A percentile compares a stretch with the other conserved stretches of the same genome.
phyloP scores from a whole-genome alignment of 345 rosid species.

The Salix caprea region DNA sequence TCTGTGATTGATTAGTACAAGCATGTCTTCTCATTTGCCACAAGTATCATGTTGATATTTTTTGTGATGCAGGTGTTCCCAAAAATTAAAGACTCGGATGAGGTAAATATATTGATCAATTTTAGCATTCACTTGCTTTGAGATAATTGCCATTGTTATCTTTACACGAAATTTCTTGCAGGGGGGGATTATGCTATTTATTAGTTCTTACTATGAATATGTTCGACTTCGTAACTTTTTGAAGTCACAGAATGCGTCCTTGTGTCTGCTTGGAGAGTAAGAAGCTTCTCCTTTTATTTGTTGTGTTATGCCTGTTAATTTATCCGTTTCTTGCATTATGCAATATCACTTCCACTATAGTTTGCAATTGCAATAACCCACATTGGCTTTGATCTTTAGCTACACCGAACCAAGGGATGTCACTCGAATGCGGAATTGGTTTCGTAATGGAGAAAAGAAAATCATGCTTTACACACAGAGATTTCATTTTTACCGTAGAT shows the following conservation, averaged over 20 bases:
- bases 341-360: not conserved
- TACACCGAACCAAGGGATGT: constrained; percentile 65
- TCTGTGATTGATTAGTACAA: not conserved
- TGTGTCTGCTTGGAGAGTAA: constrained; percentile 88
- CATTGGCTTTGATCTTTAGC: constrained; percentile 31
- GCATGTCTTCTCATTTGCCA: not conserved
- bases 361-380: constrained; percentile 7
- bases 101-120: constrained; percentile 41
- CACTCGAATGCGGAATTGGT: constrained; percentile 72
- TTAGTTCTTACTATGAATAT: constrained; percentile 80
- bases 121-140: not conserved
- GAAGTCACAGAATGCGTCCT: constrained; percentile 82
- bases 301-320: not conserved
- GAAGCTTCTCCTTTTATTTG: constrained; percentile 20
- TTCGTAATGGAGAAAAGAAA: constrained; percentile 62
- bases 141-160: not conserved
- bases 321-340: not conserved
- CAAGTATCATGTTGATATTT: constrained; percentile 14
- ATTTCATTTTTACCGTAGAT: constrained; percentile 78
- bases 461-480: constrained; percentile 93
- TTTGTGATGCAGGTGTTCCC: constrained; percentile 74
- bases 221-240: constrained; percentile 77
- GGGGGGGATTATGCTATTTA: constrained; percentile 89
- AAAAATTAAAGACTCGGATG: constrained; percentile 77
- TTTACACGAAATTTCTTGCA: constrained; percentile 12